These are phyloP conservation scores for Luzula sylvatica DNA, from an alignment of 176 grass and related monocot genomes.

Conservation along the genomic window DNA sequence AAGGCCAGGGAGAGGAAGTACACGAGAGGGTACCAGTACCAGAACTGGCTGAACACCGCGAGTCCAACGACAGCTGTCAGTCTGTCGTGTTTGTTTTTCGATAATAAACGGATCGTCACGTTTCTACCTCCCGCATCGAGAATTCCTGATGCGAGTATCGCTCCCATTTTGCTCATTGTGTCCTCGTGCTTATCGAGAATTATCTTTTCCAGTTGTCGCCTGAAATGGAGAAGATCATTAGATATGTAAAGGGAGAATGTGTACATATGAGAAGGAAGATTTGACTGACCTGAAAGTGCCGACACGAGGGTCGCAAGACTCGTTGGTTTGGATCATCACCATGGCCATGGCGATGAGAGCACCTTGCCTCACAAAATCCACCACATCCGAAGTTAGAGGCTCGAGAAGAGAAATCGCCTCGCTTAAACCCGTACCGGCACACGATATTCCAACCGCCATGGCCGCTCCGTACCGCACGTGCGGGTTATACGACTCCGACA, in stretches of 20 bases:
- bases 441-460: conserved; percentile 97
- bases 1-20: conserved; percentile 95
- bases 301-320: conserved; percentile 82
- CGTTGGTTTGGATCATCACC: conserved; percentile 99
- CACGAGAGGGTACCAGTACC: conserved; percentile 98
- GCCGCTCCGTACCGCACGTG: conserved; percentile 98
- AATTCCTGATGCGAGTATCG: conserved; percentile 95
- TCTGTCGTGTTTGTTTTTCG: conserved; percentile 87
- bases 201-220: conserved; percentile 94
- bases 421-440: conserved; percentile 84
- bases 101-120: conserved; percentile 92
- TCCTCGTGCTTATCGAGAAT: conserved; percentile 99
- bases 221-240: too few relatives aligned
- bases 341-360: conserved; percentile 98
- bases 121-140: conserved; percentile 97
- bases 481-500: conserved; percentile 98
- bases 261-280: not conserved
- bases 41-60: conserved; percentile 94
- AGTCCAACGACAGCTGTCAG: conserved; percentile 93
- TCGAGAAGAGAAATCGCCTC: conserved; percentile 98
- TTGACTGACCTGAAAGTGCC: conserved; percentile 58
- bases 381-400: conserved; percentile 95
- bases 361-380: conserved; percentile 96
- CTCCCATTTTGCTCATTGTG: conserved; percentile 99
- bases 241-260: not conserved